Evolutionary conservation across 2,329 filamentous ascomycete species (phyloP).

Genomic region (Scopulariopsis brevicaulis): DNA sequence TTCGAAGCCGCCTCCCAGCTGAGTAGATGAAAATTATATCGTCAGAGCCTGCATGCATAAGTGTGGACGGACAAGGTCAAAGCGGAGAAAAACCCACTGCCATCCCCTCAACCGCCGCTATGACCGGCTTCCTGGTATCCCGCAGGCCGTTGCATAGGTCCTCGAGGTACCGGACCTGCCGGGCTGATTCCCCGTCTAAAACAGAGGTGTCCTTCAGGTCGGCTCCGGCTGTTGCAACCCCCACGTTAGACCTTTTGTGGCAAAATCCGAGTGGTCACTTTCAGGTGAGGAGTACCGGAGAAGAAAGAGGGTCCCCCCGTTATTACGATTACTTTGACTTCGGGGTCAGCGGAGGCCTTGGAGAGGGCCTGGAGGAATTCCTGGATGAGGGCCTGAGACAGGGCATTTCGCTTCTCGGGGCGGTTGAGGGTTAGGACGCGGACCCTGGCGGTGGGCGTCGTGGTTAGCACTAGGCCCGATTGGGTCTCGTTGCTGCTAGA

Average conservation of each 20-base stretch:
- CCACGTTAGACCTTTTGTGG: too few species aligned
- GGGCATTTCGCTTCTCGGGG: slow-evolving; percentile 45
- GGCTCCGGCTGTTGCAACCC: slow-evolving; percentile 16
- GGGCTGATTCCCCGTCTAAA: slow-evolving; percentile 19
- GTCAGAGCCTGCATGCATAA: too few species aligned
- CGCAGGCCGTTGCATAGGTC: slow-evolving; percentile 25
- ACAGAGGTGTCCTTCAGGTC: slow-evolving; percentile 22
- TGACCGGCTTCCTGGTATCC: slow-evolving; percentile 28
- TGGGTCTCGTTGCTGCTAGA: background rate
- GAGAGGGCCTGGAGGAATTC: slow-evolving; percentile 23
- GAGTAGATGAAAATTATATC: background rate
- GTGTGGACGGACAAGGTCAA: too few species aligned
- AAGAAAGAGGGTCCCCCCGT: slow-evolving; percentile 23
- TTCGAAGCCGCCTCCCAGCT: slow-evolving; percentile 40
- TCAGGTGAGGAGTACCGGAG: slow-evolving; percentile 16
- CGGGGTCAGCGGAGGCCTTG: slow-evolving; percentile 12
- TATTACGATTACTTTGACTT: slow-evolving; percentile 22
- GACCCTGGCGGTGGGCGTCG: slow-evolving; percentile 21
- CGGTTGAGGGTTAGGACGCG: slow-evolving; percentile 39
- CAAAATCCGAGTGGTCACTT: too few species aligned
- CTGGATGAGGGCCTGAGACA: slow-evolving; percentile 37
- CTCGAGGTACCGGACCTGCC: slow-evolving; percentile 22
- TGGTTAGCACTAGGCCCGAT: slow-evolving; percentile 11
- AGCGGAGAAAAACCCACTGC: slow-evolving; percentile 26
- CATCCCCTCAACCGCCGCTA: slow-evolving; percentile 37